Evolutionary conservation across 805 yeast species (phyloP).

Genomic region (Clavispora asparagi): DNA sequence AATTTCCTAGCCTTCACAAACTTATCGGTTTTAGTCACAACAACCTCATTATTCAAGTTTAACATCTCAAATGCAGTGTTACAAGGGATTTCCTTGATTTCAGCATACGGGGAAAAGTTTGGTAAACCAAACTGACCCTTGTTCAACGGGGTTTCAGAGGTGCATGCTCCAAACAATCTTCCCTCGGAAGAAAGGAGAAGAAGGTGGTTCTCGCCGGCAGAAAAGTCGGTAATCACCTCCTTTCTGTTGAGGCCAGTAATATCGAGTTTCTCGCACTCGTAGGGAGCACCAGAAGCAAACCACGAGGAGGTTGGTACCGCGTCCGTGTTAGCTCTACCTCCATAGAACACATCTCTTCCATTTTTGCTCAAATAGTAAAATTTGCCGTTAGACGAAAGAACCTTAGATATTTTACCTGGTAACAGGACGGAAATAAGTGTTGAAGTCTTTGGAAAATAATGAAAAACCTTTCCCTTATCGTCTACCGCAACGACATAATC

Average conservation of each 20-base stretch:
- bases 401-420: conserved; percentile 24
- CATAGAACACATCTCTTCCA: conserved; percentile 39
- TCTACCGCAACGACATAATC: conserved; percentile 54
- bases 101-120: conserved; percentile 56
- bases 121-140: conserved; percentile 87
- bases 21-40: conserved; percentile 17
- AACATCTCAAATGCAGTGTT: conserved; percentile 44
- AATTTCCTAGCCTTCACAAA: conserved; percentile 40
- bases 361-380: conserved; percentile 38
- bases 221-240: conserved; percentile 42
- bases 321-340: conserved; percentile 20
- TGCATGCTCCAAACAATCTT: conserved; percentile 56
- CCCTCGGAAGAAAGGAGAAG: conserved; percentile 58
- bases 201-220: conserved; percentile 65
- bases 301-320: conserved; percentile 2
- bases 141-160: conserved; percentile 31
- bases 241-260: conserved; percentile 12
- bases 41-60: conserved; percentile 48
- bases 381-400: conserved; percentile 47
- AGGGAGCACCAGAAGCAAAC: conserved; percentile 3
- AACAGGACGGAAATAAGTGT: conserved; percentile 19
- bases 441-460: conserved; percentile 53
- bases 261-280: conserved; percentile 1
- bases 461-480: conserved; percentile 64
- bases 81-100: conserved; percentile 39